Percentiles rank a stretch among this genome's conserved stretches.
Evolutionary conservation across 306 rosid genomes (phyloP).

Genomic region (Canavalia ensiformis): DNA sequence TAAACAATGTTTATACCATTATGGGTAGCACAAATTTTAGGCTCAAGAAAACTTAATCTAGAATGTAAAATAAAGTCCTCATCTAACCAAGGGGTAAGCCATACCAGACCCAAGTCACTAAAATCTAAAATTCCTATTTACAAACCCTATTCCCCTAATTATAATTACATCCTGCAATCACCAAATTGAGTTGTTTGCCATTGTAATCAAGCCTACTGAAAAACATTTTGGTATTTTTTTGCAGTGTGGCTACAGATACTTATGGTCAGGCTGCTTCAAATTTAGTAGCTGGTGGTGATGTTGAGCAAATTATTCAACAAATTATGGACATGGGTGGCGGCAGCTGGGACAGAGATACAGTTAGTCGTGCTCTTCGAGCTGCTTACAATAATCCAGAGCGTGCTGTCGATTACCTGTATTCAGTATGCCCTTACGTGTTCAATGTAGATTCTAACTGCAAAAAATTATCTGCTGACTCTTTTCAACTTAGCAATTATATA

Average conservation of each 20-base stretch:
- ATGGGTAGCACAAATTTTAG: conserved; percentile 28
- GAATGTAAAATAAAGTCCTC: conserved; percentile 30
- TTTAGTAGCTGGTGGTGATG: conserved; percentile 83
- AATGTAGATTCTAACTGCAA: conserved; percentile 25
- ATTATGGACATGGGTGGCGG: conserved; percentile 96
- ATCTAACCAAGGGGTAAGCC: neutral
- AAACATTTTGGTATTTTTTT: conserved; percentile 34
- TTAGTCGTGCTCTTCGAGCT: conserved; percentile 88
- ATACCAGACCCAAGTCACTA: conserved; percentile 18
- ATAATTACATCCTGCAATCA: conserved; percentile 38
- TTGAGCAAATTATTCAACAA: conserved; percentile 91
- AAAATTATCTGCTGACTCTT: conserved; percentile 24
- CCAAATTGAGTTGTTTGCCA: conserved; percentile 53
- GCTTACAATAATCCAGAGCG: conserved; percentile 97
- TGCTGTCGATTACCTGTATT: conserved; percentile 95
- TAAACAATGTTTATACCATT: neutral
- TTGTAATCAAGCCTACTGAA: conserved; percentile 40
- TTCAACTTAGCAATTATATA: conserved; percentile 39
- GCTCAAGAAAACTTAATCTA: neutral
- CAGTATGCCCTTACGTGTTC: conserved; percentile 68
- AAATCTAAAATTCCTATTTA: neutral
- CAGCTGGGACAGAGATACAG: conserved; percentile 94
- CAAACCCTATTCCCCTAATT: neutral
- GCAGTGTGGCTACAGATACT: conserved; percentile 68
- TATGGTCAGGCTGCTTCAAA: conserved; percentile 93